Evolutionary conservation across 768 basidiomycete species (phyloP).

Genomic region (Gelatoporia subvermispora): DNA sequence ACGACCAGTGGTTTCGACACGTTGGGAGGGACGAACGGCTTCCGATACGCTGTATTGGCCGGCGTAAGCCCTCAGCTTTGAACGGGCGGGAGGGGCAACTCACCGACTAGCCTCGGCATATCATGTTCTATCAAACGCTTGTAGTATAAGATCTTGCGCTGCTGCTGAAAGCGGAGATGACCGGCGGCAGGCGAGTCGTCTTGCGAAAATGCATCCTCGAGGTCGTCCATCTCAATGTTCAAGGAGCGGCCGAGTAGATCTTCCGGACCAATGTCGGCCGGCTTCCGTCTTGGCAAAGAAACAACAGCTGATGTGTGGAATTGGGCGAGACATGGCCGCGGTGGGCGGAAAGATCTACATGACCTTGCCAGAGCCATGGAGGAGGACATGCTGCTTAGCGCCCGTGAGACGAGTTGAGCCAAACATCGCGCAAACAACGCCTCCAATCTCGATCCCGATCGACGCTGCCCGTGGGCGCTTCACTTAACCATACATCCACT

Average conservation of each 20-base stretch:
- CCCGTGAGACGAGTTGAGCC: not conserved
- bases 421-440: slow-evolving; percentile 2
- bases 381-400: not conserved
- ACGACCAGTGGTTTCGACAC: slow-evolving; percentile 56
- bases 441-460: slow-evolving; percentile 4
- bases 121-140: slow-evolving; percentile 86
- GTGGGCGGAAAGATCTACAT: slow-evolving; percentile 6
- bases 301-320: slow-evolving; percentile 21
- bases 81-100: slow-evolving; percentile 11
- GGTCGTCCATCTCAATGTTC: slow-evolving; percentile 14
- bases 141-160: slow-evolving; percentile 71
- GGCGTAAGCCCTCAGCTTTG: slow-evolving; percentile 3
- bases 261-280: slow-evolving; percentile 5
- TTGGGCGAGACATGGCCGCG: slow-evolving; percentile 3
- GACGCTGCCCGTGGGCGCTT: too few species aligned
- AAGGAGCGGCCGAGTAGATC: slow-evolving; percentile 5
- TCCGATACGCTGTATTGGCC: slow-evolving; percentile 60
- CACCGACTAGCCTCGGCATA: slow-evolving; percentile 82
- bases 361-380: slow-evolving; percentile 11
- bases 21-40: slow-evolving; percentile 70
- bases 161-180: slow-evolving; percentile 69
- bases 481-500: too few species aligned
- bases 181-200: slow-evolving; percentile 68
- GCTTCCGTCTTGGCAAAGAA: slow-evolving; percentile 7
- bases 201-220: slow-evolving; percentile 28